phyloP scores from a whole-genome alignment of 2,329 filamentous ascomycete genomes.

The Pyricularia grisea region DNA sequence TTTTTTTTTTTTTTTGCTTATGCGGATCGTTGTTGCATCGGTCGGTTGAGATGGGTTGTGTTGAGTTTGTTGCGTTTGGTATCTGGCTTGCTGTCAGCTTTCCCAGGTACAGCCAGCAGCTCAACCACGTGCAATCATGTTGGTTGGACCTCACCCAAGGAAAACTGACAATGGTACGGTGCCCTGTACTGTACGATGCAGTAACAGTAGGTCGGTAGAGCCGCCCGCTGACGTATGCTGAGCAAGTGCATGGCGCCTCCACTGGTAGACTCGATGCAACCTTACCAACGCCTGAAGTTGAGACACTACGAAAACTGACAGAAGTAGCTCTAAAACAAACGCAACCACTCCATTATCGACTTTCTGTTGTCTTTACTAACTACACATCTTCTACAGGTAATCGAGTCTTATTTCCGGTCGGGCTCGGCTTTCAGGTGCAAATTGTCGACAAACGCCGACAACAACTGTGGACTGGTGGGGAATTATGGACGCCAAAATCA shows the following conservation, averaged over 20 bases:
- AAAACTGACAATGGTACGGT: background rate
- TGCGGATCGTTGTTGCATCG: background rate
- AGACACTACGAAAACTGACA: too few species aligned
- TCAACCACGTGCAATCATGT: too few species aligned
- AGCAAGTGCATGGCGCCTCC: background rate
- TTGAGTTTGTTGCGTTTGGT: background rate
- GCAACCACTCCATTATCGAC: too few species aligned
- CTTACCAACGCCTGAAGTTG: background rate
- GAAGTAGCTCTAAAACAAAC: too few species aligned
- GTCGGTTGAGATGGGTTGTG: background rate
- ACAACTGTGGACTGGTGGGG: background rate
- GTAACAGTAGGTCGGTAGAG: background rate
- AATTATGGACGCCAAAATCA: too few species aligned
- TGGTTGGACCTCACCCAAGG: background rate
- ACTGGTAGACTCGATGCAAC: background rate
- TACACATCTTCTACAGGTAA: background rate
- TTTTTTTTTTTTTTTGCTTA: background rate
- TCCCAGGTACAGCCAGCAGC: background rate
- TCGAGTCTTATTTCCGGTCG: background rate
- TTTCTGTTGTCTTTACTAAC: background rate
- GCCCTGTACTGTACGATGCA: background rate
- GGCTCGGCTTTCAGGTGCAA: background rate
- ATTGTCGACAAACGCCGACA: background rate
- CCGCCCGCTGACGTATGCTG: background rate
- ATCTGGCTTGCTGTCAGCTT: background rate